Conservation (phyloP, 768 basidiomycete species). For the Cyathus striatus region DNA sequence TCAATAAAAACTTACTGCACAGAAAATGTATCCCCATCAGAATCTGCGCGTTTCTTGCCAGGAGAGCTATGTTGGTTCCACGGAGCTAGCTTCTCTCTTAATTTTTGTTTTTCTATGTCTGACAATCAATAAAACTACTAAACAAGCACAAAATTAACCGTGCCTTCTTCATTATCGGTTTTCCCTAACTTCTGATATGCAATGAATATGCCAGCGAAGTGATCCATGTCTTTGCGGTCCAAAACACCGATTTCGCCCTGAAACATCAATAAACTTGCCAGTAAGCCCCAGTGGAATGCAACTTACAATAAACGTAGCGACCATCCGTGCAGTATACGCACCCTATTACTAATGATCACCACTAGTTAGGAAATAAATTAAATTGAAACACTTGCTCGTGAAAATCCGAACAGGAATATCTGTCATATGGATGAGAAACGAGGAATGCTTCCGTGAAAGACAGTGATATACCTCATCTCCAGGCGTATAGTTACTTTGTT, state of each 20-base stretch:
- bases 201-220: slow-evolving; percentile 61
- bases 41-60: slow-evolving; percentile 48
- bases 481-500: slow-evolving; percentile 56
- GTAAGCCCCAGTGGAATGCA: no score
- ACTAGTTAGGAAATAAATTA: neutral
- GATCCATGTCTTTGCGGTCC: slow-evolving; percentile 66
- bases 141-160: no score
- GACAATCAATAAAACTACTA: neutral
- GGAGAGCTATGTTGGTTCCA: slow-evolving; percentile 51
- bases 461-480: slow-evolving; percentile 59
- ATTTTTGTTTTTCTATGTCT: slow-evolving; percentile 27
- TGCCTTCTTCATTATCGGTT: slow-evolving; percentile 39
- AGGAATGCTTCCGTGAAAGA: neutral
- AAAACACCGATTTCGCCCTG: slow-evolving; percentile 72
- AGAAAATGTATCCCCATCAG: slow-evolving; percentile 44
- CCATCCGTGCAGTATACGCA: slow-evolving; percentile 73
- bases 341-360: slow-evolving; percentile 36
- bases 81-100: slow-evolving; percentile 41
- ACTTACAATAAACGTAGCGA: slow-evolving; percentile 62
- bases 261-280: neutral
- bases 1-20: slow-evolving; percentile 43
- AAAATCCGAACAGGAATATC: slow-evolving; percentile 79
- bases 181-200: slow-evolving; percentile 60
- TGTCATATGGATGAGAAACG: slow-evolving; percentile 18
- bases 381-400: slow-evolving; percentile 43